Conservation (phyloP, 2,329 filamentous ascomycete genomes). For the Colletotrichum magnum region DNA sequence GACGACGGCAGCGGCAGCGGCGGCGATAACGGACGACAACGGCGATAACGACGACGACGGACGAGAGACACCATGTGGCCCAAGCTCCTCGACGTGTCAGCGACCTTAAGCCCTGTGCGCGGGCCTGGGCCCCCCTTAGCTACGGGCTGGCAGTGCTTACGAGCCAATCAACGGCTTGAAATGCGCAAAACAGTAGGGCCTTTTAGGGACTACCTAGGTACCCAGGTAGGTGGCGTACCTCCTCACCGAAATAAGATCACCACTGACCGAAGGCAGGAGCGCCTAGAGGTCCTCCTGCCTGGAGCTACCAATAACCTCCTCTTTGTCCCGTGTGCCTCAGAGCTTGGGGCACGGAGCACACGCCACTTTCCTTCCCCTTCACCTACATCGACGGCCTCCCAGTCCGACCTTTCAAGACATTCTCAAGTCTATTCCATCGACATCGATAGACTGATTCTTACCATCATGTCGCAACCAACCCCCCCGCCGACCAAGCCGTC, state of each 20-base stretch:
- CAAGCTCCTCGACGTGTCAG: too few relatives aligned
- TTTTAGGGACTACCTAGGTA: too few relatives aligned
- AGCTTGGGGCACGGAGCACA: not conserved
- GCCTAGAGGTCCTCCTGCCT: not conserved
- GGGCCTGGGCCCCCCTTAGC: too few relatives aligned
- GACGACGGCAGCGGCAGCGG: too few relatives aligned
- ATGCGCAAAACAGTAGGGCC: too few relatives aligned
- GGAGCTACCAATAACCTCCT: not conserved
- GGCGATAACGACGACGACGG: too few relatives aligned
- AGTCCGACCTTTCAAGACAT: not conserved
- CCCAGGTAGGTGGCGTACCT: not conserved
- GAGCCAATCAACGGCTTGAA: too few relatives aligned
- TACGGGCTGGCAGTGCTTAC: too few relatives aligned
- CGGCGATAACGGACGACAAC: too few relatives aligned
- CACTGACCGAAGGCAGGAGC: not conserved
- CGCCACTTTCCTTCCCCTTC: not conserved
- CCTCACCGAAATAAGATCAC: not conserved
- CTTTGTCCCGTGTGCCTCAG: too few relatives aligned
- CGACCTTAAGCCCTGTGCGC: too few relatives aligned
- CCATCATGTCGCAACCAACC: slow-evolving; percentile 23
- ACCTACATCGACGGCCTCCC: not conserved
- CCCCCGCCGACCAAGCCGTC: not conserved
- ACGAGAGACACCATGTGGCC: too few relatives aligned
- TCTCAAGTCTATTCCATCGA: not conserved
- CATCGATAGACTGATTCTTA: not conserved